Evolutionary conservation across 495 filamentous ascomycete genomes (phyloP).

Genomic region (Penicillium soppii): DNA sequence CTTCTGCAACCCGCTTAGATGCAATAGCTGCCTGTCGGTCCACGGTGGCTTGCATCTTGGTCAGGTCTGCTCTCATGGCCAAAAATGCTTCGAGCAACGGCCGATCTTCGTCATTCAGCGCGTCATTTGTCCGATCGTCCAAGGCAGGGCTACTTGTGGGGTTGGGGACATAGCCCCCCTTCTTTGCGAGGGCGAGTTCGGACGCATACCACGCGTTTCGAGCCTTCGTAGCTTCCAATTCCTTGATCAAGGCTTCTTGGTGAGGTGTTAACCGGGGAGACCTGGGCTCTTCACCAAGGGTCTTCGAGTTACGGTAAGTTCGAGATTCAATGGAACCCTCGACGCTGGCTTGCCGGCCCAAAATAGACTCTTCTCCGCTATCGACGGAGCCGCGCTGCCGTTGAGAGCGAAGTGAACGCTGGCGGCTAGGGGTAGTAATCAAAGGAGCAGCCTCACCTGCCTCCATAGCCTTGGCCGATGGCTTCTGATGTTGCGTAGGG

Average conservation of each 20-base stretch:
- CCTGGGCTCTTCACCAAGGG: constrained; percentile 41
- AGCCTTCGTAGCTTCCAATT: constrained; percentile 77
- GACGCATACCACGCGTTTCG: constrained; percentile 97
- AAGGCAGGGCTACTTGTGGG: constrained; percentile 69
- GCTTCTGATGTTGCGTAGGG: constrained; percentile 52
- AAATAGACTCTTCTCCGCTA: constrained; percentile 45
- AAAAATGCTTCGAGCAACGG: constrained; percentile 91
- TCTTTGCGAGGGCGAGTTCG: constrained; percentile 84
- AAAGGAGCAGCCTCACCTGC: constrained; percentile 48
- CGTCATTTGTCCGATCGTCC: constrained; percentile 72
- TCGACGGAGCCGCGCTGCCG: constrained; percentile 46
- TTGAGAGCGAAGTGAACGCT: constrained; percentile 43
- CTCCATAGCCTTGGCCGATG: constrained; percentile 49
- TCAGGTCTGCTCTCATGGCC: constrained; percentile 81
- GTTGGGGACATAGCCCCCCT: constrained; percentile 80
- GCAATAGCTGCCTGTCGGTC: constrained; percentile 81
- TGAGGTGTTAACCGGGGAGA: constrained; percentile 47
- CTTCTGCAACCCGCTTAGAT: constrained; percentile 85
- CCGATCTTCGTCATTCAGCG: constrained; percentile 84
- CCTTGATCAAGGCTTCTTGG: constrained; percentile 64
- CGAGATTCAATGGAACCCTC: constrained; percentile 47
- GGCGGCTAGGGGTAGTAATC: constrained; percentile 40
- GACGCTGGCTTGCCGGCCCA: constrained; percentile 41
- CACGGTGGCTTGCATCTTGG: constrained; percentile 73
- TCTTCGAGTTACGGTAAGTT: constrained; percentile 39